These are phyloP conservation scores for Combretum micranthum DNA, from an alignment of 345 rosid genomes.

Conservation along the genomic window DNA sequence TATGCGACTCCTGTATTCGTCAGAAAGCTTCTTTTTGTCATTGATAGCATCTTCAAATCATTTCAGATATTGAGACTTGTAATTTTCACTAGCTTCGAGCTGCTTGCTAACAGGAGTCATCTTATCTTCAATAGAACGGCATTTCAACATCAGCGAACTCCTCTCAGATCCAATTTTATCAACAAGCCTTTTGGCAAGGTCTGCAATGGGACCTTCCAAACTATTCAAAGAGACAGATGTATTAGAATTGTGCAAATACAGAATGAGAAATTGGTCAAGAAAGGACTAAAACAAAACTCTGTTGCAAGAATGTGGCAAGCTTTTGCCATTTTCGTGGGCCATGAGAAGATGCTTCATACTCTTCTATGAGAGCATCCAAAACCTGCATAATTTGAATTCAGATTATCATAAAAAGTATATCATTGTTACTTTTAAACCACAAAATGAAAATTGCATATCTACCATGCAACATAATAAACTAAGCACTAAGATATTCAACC, in stretches of 20 bases:
- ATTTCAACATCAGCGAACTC: slow-evolving; percentile 67
- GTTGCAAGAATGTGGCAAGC: slow-evolving; percentile 72
- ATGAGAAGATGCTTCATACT: slow-evolving; percentile 68
- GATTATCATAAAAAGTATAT: too few species aligned
- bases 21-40: slow-evolving; percentile 85
- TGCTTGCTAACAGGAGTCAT: slow-evolving; percentile 67
- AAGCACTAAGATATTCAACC: not conserved
- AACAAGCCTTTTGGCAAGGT: slow-evolving; percentile 67
- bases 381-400: slow-evolving; percentile 40
- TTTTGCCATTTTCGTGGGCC: slow-evolving; percentile 97
- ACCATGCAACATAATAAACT: not conserved
- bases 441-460: not conserved
- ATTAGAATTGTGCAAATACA: too few species aligned
- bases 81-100: slow-evolving; percentile 80
- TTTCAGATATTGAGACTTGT: slow-evolving; percentile 74
- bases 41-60: slow-evolving; percentile 91
- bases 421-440: too few species aligned
- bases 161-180: slow-evolving; percentile 83
- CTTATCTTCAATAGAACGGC: slow-evolving; percentile 81
- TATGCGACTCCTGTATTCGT: slow-evolving; percentile 67
- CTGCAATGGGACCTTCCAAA: slow-evolving; percentile 85
- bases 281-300: slow-evolving; percentile 37
- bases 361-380: slow-evolving; percentile 67
- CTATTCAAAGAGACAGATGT: slow-evolving; percentile 18
- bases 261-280: not conserved